Evolutionary conservation across 2,329 filamentous ascomycete species (phyloP).

Genomic region (Diaporthe capsici): DNA sequence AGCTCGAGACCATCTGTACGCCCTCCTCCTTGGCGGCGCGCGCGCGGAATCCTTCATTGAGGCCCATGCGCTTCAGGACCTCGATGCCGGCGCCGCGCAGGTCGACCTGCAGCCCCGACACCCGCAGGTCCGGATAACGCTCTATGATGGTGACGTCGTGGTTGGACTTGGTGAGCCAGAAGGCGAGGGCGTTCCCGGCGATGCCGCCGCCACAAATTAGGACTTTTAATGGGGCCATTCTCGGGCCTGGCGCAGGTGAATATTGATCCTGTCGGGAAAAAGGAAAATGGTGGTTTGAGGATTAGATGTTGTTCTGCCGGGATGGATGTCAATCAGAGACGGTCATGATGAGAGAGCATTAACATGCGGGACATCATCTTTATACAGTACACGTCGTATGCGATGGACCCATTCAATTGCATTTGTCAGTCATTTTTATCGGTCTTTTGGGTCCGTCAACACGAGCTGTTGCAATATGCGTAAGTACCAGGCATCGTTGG

Average conservation of each 20-base stretch:
- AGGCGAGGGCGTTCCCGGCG: constrained; percentile 59
- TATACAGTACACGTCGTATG: not conserved
- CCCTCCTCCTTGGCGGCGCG: constrained; percentile 62
- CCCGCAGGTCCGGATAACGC: constrained; percentile 53
- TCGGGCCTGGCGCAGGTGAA: not conserved
- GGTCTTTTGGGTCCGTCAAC: not conserved
- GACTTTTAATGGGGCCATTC: constrained; percentile 55
- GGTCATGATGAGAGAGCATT: not conserved
- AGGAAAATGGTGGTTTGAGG: too few relatives aligned
- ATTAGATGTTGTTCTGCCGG: not conserved
- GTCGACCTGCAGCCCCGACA: constrained; percentile 61
- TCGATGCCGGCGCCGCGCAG: constrained; percentile 58
- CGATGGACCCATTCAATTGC: rapidly evolving
- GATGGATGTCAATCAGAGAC: not conserved
- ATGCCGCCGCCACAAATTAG: constrained; percentile 64
- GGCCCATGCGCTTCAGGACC: constrained; percentile 55
- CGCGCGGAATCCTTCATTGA: constrained; percentile 53
- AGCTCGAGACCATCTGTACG: constrained; percentile 59
- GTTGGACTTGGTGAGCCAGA: constrained; percentile 55
- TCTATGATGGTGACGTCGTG: constrained; percentile 61
- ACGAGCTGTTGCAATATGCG: not conserved
- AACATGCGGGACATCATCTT: not conserved
- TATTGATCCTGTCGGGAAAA: not conserved
- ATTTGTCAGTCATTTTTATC: not conserved
- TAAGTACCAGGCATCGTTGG: rapidly evolving